These are phyloP conservation scores for Onygena corvina DNA, from an alignment of 2,329 filamentous ascomycete species.

Conservation along the genomic window DNA sequence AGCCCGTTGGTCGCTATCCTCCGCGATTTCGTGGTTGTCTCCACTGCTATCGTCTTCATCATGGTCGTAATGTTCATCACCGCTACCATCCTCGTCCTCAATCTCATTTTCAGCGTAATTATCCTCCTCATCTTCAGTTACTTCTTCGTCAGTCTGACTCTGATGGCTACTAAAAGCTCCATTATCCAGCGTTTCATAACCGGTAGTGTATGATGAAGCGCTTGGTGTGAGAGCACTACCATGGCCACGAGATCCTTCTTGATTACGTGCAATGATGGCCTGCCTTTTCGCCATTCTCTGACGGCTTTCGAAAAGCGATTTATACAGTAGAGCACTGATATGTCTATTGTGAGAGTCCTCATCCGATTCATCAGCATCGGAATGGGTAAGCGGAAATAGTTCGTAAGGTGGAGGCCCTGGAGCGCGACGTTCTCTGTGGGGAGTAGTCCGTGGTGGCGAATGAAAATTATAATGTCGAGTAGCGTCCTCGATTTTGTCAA, in stretches of 20 bases:
- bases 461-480: slow-evolving; percentile 23
- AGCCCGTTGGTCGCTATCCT: neutral
- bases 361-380: slow-evolving; percentile 14
- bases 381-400: slow-evolving; percentile 8
- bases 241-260: too few species aligned
- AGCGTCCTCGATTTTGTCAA: slow-evolving; percentile 20
- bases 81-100: slow-evolving; percentile 2
- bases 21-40: slow-evolving; percentile 2
- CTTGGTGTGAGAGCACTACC: too few species aligned
- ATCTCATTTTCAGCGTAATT: slow-evolving; percentile 13
- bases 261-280: too few species aligned
- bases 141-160: slow-evolving; percentile 10
- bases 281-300: too few species aligned
- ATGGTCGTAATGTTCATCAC: slow-evolving; percentile 3
- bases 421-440: neutral
- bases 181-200: neutral
- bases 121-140: slow-evolving; percentile 11
- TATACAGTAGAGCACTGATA: neutral
- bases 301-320: neutral
- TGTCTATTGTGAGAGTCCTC: slow-evolving; percentile 5
- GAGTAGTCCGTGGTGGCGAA: slow-evolving; percentile 8
- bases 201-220: too few species aligned
- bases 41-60: neutral
- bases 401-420: slow-evolving; percentile 12
- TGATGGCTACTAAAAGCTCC: slow-evolving; percentile 9